Conservation (phyloP, 2,329 filamentous ascomycete species). For the Akanthomyces muscarius region DNA sequence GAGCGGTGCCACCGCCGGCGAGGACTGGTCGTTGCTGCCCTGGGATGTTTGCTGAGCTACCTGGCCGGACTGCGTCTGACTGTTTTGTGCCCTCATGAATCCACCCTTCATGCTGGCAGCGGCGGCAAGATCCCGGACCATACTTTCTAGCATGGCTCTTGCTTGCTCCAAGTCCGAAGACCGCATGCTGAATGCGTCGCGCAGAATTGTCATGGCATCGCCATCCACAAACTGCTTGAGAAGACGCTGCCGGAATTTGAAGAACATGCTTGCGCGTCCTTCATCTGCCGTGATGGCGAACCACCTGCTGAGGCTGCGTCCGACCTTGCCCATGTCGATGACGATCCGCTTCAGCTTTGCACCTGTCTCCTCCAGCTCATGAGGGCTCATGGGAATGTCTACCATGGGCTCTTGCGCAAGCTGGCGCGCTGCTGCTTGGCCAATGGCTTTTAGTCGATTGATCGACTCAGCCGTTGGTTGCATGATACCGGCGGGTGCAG, state of each 20-base stretch:
- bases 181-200: conserved; percentile 49
- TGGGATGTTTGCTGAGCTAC: conserved; percentile 30
- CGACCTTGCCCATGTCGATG: conserved; percentile 42
- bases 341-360: conserved; percentile 41
- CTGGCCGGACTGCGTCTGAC: conserved; percentile 27
- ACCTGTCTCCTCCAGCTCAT: conserved; percentile 42
- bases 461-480: conserved; percentile 24
- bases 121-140: conserved; percentile 45
- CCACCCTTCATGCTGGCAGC: conserved; percentile 26
- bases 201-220: conserved; percentile 42
- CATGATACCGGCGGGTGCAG: background rate
- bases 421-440: conserved; percentile 39
- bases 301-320: conserved; percentile 44
- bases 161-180: conserved; percentile 48
- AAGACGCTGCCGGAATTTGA: conserved; percentile 51
- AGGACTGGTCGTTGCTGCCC: conserved; percentile 20
- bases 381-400: conserved; percentile 44
- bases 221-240: conserved; percentile 51
- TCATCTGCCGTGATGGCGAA: conserved; percentile 48
- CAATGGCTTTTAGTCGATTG: conserved; percentile 33
- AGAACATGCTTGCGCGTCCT: conserved; percentile 46
- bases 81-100: conserved; percentile 23
- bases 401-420: conserved; percentile 37
- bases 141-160: conserved; percentile 45
- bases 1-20: conserved; percentile 29